These are phyloP conservation scores for Salix udensis DNA, from an alignment of 345 rosid species.

Conservation along the genomic window DNA sequence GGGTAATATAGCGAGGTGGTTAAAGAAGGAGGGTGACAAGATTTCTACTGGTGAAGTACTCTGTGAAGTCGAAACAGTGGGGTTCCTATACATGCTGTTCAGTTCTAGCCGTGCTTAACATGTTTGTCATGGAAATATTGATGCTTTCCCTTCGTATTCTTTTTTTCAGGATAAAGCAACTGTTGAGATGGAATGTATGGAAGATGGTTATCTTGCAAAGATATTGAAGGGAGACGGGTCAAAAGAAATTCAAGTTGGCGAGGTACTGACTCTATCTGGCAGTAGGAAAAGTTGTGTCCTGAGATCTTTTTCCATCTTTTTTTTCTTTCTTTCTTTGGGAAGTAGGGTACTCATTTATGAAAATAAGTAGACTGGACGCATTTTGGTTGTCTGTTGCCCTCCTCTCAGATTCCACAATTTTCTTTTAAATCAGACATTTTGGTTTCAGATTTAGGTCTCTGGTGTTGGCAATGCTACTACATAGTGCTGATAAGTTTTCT, in stretches of 20 bases:
- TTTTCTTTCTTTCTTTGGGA: neutral
- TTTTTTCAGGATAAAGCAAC: conserved; percentile 83
- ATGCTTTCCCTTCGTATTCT: conserved; percentile 6
- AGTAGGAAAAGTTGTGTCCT: neutral
- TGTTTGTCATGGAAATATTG: conserved; percentile 5
- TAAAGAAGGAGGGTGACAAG: conserved; percentile 96
- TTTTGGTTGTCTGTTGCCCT: neutral
- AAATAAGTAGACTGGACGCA: neutral
- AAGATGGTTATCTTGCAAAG: conserved; percentile 95
- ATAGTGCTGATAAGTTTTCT: neutral
- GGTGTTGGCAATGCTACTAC: neutral
- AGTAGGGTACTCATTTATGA: neutral
- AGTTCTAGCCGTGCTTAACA: conserved; percentile 9
- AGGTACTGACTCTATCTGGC: conserved; percentile 46
- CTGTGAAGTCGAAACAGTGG: conserved; percentile 98
- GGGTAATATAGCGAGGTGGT: conserved; percentile 98
- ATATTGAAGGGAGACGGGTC: conserved; percentile 83
- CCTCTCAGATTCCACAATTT: neutral
- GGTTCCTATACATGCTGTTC: conserved; percentile 16
- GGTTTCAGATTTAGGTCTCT: neutral
- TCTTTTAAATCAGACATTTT: neutral
- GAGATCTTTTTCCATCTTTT: neutral
- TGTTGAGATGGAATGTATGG: conserved; percentile 99
- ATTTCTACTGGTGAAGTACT: conserved; percentile 87
- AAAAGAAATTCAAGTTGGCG: conserved; percentile 90